Evolutionary conservation across 306 rosid species (phyloP), one percentile per base, ranked within the genome.

Genomic region (Pyrus communis): DNA sequence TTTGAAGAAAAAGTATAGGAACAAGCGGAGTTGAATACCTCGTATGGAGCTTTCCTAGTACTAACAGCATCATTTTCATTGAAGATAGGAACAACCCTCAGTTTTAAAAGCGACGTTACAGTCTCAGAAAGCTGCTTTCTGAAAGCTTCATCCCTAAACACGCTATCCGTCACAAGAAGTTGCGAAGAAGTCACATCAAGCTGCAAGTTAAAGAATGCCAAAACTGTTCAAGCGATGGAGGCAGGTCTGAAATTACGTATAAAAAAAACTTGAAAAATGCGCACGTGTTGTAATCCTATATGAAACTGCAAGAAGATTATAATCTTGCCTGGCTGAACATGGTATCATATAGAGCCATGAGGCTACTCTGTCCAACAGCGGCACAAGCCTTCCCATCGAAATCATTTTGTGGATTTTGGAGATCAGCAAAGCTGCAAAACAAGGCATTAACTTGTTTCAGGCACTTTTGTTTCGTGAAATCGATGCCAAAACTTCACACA

Each of bases 11-110:
- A 28, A 42, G 59, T 61, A 61, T 4, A 45, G 45, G 55, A 71
- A 25, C 21, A 17, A 31, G 18, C 49, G 28, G 68, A 85, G 51
- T 52, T 71, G 69, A 75, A 84, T 81, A 89, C 98, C 92, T 88
- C 87, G 62, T 88, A 88, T 13, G 98, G 96, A 57, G 93, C 95
- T 73, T 89, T 89, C 85, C 97, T 89, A 49, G 96, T 88, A 70
- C 98, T 93, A 59, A 93, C 96, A 45, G 98, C 98, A 80, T 93
- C 98, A 76, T 93, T 93, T 80, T 93, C 97, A 59, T 91, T 93
- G 90, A 93, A 93, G 75, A 93, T 87, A 49, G 98, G 98, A 76
- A 93, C 87, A 54, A 87, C 96, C 86, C 91, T 88, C 80, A 88
- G 74, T 42, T 69, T 71, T 70, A 93, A 79, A 77, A 93, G 77